These are phyloP conservation scores for Yamadazyma sp. DNA, from an alignment of 1,139 yeast species.

Conservation along the genomic window DNA sequence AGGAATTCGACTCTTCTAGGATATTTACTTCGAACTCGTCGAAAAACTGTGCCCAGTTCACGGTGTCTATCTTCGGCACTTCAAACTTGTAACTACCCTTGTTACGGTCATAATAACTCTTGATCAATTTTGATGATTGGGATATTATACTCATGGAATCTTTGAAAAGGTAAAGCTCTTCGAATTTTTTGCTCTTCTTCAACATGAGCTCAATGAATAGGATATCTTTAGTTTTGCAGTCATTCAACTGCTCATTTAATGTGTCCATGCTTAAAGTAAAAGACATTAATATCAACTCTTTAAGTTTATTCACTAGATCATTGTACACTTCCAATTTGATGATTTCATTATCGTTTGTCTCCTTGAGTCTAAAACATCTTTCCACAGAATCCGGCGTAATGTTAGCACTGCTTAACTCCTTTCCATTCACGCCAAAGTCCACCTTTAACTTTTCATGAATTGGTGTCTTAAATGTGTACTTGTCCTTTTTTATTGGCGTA, in stretches of 20 bases:
- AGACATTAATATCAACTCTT: slow-evolving; percentile 53
- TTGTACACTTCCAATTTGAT: slow-evolving; percentile 52
- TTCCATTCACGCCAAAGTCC: slow-evolving; percentile 60
- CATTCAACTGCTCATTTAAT: slow-evolving; percentile 16
- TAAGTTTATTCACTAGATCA: slow-evolving; percentile 44
- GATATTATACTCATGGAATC: slow-evolving; percentile 55
- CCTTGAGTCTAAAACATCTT: slow-evolving; percentile 16
- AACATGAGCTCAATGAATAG: slow-evolving; percentile 17
- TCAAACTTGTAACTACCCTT: slow-evolving; percentile 17
- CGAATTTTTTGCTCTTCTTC: slow-evolving; percentile 30
- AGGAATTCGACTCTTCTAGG: slow-evolving; percentile 19
- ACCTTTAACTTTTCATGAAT: slow-evolving; percentile 62
- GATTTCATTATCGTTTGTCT: slow-evolving; percentile 35
- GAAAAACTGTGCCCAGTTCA: slow-evolving; percentile 19
- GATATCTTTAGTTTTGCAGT: slow-evolving; percentile 8
- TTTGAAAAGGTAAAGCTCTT: slow-evolving; percentile 53
- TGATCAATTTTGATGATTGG: slow-evolving; percentile 30
- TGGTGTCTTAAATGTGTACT: slow-evolving; percentile 52
- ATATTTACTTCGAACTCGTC: slow-evolving; percentile 11
- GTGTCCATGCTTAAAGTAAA: slow-evolving; percentile 51
- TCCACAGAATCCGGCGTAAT: slow-evolving; percentile 8
- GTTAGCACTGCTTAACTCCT: slow-evolving; percentile 23
- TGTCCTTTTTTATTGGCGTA: slow-evolving; percentile 47
- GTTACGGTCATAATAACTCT: slow-evolving; percentile 19
- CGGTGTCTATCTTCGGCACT: slow-evolving; percentile 14